A percentile compares a stretch with the other conserved stretches of the same genome.
phyloP scores from a whole-genome alignment of 1,284 basidiomycete species.

The Puccinia horiana region DNA sequence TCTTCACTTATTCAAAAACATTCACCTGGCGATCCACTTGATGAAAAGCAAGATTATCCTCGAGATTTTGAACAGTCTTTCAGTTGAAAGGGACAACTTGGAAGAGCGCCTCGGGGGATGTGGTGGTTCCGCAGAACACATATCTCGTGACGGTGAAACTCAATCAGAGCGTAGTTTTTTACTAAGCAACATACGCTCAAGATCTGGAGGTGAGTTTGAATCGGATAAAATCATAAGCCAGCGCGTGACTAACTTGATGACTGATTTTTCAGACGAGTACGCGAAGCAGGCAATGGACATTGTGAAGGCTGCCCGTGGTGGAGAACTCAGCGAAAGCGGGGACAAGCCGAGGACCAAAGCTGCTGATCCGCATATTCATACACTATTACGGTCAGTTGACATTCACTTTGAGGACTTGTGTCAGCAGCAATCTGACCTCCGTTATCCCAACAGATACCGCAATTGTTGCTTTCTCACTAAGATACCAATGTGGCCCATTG shows the following conservation, averaged over 20 bases:
- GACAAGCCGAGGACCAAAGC: conserved; percentile 1
- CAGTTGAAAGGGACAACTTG: conserved; percentile 42
- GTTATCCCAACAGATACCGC: conserved; percentile 16
- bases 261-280: conserved; percentile 10
- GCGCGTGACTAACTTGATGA: neutral
- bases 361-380: conserved; percentile 49
- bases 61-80: conserved; percentile 38
- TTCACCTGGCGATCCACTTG: conserved; percentile 5
- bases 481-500: conserved; percentile 44
- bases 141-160: neutral
- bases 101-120: conserved; percentile 29
- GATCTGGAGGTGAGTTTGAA: conserved; percentile 40
- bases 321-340: neutral
- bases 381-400: conserved; percentile 11
- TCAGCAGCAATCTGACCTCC: neutral
- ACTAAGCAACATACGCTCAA: conserved; percentile 15
- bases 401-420: neutral
- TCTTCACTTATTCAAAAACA: conserved; percentile 21
- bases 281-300: conserved; percentile 31
- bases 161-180: conserved; percentile 32
- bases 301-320: conserved; percentile 22
- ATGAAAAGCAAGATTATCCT: conserved; percentile 45
- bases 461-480: conserved; percentile 43
- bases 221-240: neutral
- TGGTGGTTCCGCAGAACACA: neutral